phyloP scores from a whole-genome alignment of 257 asterid genomes.

The Petrea volubilis region DNA sequence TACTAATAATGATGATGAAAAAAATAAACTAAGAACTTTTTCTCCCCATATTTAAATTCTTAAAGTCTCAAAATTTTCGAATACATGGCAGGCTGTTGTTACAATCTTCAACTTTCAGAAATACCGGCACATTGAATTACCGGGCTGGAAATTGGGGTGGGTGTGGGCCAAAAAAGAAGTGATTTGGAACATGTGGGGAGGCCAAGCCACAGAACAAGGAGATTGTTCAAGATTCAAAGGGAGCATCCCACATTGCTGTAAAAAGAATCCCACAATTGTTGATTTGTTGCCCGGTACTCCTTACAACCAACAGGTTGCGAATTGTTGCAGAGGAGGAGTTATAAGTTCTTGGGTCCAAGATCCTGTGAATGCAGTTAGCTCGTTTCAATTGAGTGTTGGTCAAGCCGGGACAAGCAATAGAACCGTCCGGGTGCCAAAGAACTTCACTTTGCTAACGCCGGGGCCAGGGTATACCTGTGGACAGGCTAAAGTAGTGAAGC shows the following conservation, averaged over 20 bases:
- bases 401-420: constrained; percentile 46
- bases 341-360: constrained; percentile 54
- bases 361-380: constrained; percentile 33
- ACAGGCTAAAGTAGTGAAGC: constrained; percentile 36
- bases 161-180: constrained; percentile 55
- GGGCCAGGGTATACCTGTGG: constrained; percentile 69
- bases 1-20: too few relatives aligned
- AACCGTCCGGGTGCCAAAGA: constrained; percentile 47
- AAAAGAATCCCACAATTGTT: constrained; percentile 41
- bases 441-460: constrained; percentile 48
- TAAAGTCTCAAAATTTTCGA: not conserved
- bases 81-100: constrained; percentile 40
- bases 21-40: not conserved
- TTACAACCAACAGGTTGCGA: constrained; percentile 48
- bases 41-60: not conserved
- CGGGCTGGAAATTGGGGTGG: constrained; percentile 67
- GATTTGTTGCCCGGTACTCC: constrained; percentile 55
- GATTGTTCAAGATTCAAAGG: constrained; percentile 56
- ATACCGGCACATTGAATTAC: constrained; percentile 47
- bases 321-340: constrained; percentile 65
- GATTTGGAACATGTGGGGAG: constrained; percentile 53
- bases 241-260: constrained; percentile 54
- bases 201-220: constrained; percentile 57
- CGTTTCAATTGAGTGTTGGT: constrained; percentile 54
- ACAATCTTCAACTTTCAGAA: constrained; percentile 49